A percentile compares a stretch with the other conserved stretches of the same genome.
Conservation (phyloP, 257 asterid genomes). For the Solanum okadae region DNA sequence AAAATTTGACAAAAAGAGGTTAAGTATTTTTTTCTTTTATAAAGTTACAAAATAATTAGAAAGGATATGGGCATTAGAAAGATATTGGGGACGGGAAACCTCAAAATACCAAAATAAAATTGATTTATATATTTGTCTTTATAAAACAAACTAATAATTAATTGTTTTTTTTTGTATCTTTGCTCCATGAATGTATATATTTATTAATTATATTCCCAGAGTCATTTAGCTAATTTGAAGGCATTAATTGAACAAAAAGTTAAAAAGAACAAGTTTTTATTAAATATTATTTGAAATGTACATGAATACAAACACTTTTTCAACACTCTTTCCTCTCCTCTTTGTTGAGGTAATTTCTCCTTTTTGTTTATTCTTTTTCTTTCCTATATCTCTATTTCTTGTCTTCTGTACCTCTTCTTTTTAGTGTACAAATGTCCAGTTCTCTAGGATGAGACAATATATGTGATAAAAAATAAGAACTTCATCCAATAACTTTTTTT, state of each 20-base stretch:
- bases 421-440: too few relatives aligned
- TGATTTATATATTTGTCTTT: background rate
- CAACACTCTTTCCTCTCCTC: too few relatives aligned
- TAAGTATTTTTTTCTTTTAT: background rate
- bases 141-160: too few relatives aligned
- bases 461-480: background rate
- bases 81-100: background rate
- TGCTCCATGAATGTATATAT: too few relatives aligned
- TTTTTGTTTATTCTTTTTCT: background rate
- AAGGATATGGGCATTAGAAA: background rate
- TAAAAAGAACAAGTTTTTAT: too few relatives aligned
- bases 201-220: too few relatives aligned
- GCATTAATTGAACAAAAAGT: too few relatives aligned
- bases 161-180: too few relatives aligned
- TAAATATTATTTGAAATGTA: too few relatives aligned
- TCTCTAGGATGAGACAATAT: background rate
- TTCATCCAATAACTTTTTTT: background rate
- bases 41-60: background rate
- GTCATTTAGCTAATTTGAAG: too few relatives aligned
- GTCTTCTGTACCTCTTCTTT: background rate
- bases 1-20: background rate
- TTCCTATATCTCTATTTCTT: background rate
- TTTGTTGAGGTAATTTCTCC: too few relatives aligned
- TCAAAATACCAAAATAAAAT: background rate
- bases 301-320: too few relatives aligned